Conservation (phyloP, 345 rosid species). For the Microcos paniculata region DNA sequence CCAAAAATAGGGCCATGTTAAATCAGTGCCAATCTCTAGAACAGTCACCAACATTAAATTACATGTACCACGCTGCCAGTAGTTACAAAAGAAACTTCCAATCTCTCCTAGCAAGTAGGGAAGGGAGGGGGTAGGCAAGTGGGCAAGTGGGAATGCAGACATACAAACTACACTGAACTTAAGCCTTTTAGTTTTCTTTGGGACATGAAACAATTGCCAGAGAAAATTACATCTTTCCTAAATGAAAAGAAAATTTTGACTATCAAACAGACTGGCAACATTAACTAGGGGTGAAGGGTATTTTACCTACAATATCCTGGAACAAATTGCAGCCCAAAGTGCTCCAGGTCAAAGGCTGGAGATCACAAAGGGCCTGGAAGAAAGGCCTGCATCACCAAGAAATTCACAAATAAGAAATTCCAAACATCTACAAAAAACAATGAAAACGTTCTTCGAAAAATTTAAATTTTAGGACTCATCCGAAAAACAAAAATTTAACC, state of each 20-base stretch:
- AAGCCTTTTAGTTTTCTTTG: not conserved
- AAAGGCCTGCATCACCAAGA: slow-evolving; percentile 46
- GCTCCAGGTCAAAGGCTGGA: slow-evolving; percentile 55
- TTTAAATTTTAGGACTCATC: too few species aligned
- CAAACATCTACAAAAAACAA: slow-evolving; percentile 12
- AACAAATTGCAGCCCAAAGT: slow-evolving; percentile 53
- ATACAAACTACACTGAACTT: not conserved
- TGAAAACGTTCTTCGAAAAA: not conserved
- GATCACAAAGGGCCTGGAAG: slow-evolving; percentile 56
- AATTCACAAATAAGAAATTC: slow-evolving; percentile 29
- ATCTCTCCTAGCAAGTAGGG: not conserved
- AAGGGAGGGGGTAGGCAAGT: too few species aligned
- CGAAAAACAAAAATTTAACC: slow-evolving; percentile 37
- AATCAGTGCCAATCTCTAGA: not conserved
- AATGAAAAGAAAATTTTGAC: not conserved
- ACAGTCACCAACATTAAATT: not conserved
- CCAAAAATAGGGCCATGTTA: not conserved
- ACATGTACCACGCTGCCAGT: not conserved
- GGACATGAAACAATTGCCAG: not conserved
- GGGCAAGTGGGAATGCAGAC: not conserved
- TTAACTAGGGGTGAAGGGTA: not conserved
- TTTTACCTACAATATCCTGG: slow-evolving; percentile 55
- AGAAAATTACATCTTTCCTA: not conserved
- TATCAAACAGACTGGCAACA: not conserved
- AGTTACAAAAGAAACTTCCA: not conserved